These are phyloP conservation scores for Euphorbia tirucalli DNA, from an alignment of 345 rosid species.

Conservation along the genomic window DNA sequence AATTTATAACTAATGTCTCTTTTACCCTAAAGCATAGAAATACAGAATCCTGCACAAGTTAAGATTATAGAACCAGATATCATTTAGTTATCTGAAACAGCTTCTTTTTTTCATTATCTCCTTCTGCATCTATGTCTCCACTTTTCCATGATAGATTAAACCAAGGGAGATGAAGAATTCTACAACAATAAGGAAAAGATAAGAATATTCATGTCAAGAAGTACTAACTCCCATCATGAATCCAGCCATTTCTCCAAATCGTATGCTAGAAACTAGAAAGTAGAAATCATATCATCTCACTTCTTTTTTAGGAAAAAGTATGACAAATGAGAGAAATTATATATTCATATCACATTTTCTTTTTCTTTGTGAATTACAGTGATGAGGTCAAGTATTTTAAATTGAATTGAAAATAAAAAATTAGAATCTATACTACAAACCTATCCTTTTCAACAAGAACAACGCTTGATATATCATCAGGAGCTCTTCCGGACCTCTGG, in stretches of 20 bases:
- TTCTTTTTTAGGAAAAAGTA: too few relatives aligned
- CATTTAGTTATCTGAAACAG: neutral
- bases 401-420: neutral
- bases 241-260: too few relatives aligned
- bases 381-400: neutral
- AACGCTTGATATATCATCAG: slow-evolving; percentile 92
- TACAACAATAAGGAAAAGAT: too few relatives aligned
- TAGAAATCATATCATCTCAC: too few relatives aligned
- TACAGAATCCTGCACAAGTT: neutral
- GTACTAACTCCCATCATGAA: too few relatives aligned
- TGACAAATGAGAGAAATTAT: too few relatives aligned
- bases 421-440: slow-evolving; percentile 21
- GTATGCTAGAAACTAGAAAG: too few relatives aligned
- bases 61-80: neutral
- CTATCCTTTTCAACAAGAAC: slow-evolving; percentile 78
- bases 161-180: too few relatives aligned
- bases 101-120: too few relatives aligned
- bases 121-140: neutral
- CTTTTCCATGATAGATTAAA: too few relatives aligned
- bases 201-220: too few relatives aligned
- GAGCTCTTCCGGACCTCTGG: slow-evolving; percentile 86
- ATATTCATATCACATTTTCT: neutral
- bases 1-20: neutral
- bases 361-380: too few relatives aligned
- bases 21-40: neutral